Percentiles rank a stretch among this genome's conserved stretches.
Conservation (phyloP, 768 basidiomycete species). For the Ramaria rubella region DNA sequence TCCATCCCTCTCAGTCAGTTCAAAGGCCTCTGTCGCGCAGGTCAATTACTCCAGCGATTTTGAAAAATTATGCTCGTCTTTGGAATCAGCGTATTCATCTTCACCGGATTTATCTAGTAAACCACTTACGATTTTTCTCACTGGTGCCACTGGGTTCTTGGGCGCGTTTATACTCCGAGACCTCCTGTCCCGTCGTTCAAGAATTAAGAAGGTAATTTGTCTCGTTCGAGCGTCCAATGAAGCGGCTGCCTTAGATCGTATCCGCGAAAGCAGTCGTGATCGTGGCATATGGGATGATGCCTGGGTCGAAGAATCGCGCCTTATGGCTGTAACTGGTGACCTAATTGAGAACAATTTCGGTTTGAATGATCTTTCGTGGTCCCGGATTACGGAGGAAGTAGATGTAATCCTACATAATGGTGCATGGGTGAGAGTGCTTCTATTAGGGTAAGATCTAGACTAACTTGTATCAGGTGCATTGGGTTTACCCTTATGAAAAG, state of each 20-base stretch:
- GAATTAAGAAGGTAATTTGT: constrained; percentile 83
- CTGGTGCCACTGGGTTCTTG: constrained; percentile 95
- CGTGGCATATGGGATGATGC: constrained; percentile 84
- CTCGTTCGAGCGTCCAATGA: constrained; percentile 71
- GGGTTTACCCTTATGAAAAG: constrained; percentile 97
- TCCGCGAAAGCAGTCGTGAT: constrained; percentile 66
- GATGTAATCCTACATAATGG: constrained; percentile 93
- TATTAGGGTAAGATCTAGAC: constrained; percentile 2
- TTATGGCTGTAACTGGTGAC: constrained; percentile 84
- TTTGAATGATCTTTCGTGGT: constrained; percentile 57
- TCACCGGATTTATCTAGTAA: constrained; percentile 46
- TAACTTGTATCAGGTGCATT: constrained; percentile 65
- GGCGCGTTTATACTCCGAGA: constrained; percentile 88
- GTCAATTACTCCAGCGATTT: constrained; percentile 79
- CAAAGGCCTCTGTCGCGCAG: constrained; percentile 20
- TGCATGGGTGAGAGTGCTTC: constrained; percentile 71
- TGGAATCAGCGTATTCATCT: constrained; percentile 57
- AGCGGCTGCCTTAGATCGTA: constrained; percentile 57
- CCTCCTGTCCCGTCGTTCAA: constrained; percentile 52
- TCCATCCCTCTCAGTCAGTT: not conserved
- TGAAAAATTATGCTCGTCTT: constrained; percentile 47
- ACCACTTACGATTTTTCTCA: constrained; percentile 79
- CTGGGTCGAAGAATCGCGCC: constrained; percentile 61
- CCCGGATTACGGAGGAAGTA: constrained; percentile 55
- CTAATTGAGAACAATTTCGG: constrained; percentile 73